Evolutionary conservation across 2,329 filamentous ascomycete species (phyloP).

Genomic region (Colletotrichum tropicale): DNA sequence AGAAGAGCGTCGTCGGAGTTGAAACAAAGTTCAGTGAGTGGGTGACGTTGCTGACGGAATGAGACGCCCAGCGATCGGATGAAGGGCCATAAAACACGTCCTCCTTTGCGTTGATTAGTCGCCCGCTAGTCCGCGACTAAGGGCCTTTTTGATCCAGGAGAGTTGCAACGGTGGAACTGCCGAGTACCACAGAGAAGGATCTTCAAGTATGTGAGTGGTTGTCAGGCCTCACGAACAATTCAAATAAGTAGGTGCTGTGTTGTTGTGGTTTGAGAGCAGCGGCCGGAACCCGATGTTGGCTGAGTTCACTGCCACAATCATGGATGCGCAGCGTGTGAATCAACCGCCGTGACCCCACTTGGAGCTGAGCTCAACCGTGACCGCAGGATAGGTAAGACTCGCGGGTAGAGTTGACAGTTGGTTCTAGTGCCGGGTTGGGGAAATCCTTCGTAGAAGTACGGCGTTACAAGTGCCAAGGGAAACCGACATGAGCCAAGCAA

Average conservation of each 20-base stretch:
- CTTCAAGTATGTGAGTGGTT: background rate
- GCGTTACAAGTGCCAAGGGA: background rate
- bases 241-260: background rate
- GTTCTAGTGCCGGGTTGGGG: background rate
- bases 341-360: background rate
- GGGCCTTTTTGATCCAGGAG: background rate
- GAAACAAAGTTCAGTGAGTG: slow-evolving; percentile 18
- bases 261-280: background rate
- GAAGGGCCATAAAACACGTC: slow-evolving; percentile 7
- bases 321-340: background rate
- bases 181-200: background rate
- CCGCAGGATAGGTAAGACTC: background rate
- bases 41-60: slow-evolving; percentile 18
- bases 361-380: background rate
- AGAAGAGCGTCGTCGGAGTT: slow-evolving; percentile 8
- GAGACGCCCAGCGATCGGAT: slow-evolving; percentile 7
- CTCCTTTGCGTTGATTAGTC: background rate
- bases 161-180: background rate
- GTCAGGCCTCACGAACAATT: background rate
- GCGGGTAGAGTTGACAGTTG: background rate
- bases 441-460: background rate
- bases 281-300: background rate
- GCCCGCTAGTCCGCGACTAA: background rate
- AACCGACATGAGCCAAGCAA: background rate
- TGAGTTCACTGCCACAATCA: slow-evolving; percentile 5